Base-by-base conservation (phyloP, 257 asterid genomes). In the Solanum pimpinellifolium region DNA sequence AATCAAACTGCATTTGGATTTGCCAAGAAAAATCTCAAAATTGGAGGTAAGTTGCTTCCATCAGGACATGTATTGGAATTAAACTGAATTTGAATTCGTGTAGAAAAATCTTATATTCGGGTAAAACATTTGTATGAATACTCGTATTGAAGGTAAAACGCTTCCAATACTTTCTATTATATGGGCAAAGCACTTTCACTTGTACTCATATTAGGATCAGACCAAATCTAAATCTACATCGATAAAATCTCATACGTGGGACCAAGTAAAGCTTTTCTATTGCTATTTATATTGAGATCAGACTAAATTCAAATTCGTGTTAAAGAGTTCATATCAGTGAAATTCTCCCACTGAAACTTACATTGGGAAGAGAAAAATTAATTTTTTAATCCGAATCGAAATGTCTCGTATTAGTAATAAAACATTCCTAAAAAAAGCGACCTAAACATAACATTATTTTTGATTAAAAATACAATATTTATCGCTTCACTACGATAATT, bases 231-330 rank as follows among this genome's bases (percentile, higher is more conserved):
- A 29, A 16, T 29, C 2, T 7, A 4, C 23, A 31, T 69, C 2
- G 0, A 1, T 14, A 69, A 69, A 69, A 3, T 29, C 23, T 69
- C 6, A 14, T 29, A 14, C 7, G 7, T 9, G 68, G 6, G 27
- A 23, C 1, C 25, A 59, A 6, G 1, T 69, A 29, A 69, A 29
- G 5, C 11, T 8, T 6, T 69, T 7, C 2, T 3, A 29, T 4
- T 15, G 21, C 1, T 29, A 15, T 42, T 15, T 5, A 2, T 14
- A 31, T 27, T 70, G n/a, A 3, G 0, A 4, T 33, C 7, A 9
- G 2, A 33, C 0, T 70, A 70, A 1, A 33, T 16, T 2, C 0
- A 7, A 8, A 16, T 33, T 18, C 0, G 7, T 21, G 0, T 0
- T 2, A 3, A 33, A 70, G 18, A 16, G 2, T 70, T 70, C 13